Conservation (phyloP, 1,284 basidiomycete species). For the Xerocomus nothofagi region DNA sequence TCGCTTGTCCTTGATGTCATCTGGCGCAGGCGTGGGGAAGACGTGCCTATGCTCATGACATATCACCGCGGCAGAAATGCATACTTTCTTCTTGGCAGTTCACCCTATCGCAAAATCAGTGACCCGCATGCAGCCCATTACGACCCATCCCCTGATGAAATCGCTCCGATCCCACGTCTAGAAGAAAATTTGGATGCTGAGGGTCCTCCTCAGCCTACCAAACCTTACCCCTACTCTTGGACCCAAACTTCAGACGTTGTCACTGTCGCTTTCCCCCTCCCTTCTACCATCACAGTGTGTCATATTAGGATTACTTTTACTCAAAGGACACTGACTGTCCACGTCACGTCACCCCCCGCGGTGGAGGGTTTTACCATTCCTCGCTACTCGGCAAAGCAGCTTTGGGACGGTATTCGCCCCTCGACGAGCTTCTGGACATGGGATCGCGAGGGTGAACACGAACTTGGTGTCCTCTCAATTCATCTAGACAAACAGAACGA, state of each 20-base stretch:
- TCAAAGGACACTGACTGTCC: constrained; percentile 62
- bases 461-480: constrained; percentile 73
- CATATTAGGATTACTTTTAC: constrained; percentile 71
- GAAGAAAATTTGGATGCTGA: constrained; percentile 53
- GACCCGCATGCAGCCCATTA: constrained; percentile 39
- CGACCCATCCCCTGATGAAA: constrained; percentile 61
- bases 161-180: constrained; percentile 63
- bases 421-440: constrained; percentile 85
- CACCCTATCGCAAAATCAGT: constrained; percentile 47
- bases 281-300: constrained; percentile 61
- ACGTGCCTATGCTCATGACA: constrained; percentile 66
- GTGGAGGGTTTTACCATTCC: constrained; percentile 47
- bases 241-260: constrained; percentile 82
- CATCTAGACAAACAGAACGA: constrained; percentile 83
- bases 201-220: constrained; percentile 32
- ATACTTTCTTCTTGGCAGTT: constrained; percentile 60
- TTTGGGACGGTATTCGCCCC: constrained; percentile 77
- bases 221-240: constrained; percentile 85
- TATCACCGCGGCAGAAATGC: constrained; percentile 47
- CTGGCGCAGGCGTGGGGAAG: constrained; percentile 71
- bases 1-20: constrained; percentile 46
- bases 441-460: constrained; percentile 69
- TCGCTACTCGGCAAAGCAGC: constrained; percentile 57
- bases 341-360: constrained; percentile 44
- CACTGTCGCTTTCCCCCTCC: constrained; percentile 81